Evolutionary conservation across 345 rosid species (phyloP), one percentile per base, ranked within the genome.

Genomic region (Salix udensis): DNA sequence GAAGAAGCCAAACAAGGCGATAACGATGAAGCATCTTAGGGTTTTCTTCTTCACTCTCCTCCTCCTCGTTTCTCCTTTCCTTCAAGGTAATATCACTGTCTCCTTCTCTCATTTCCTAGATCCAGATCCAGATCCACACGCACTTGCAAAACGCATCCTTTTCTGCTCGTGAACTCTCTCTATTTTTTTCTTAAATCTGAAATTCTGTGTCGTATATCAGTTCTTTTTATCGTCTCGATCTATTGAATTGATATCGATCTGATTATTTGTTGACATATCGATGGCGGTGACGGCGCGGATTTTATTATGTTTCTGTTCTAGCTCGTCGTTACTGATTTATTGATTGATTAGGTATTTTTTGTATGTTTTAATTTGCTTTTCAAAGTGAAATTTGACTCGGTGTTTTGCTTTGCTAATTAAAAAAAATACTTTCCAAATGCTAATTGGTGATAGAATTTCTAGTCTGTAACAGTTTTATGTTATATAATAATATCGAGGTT

Each of bases 1-100:
- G 9, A 37, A 72, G n/a, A 42, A 21, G 37, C 53, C 26, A 9
- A 1, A 13, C 62, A 62, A 28, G 67, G 62, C 68, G 60, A 13
- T 53, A 82, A 82, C 81, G 79, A 87, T 77, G 88, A 79, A 67
- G 71, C 68, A 62, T 78, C 75, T 89, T 84, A 88, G 89, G 83
- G 84, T 88, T 86, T 73, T 92, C 79, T 79, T 92, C 89, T 80
- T 89, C 65, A 88, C 91, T 73, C 71, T 94, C 71, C 88, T 94
- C 85, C 84, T 94, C 76, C 83, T 92, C 46, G 94, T 86, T 1
- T 89, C 90, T 70, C 92, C 94, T 83, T 73, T 93, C 72, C 86
- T 90, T 72, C 94, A 91, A 85, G 98, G 97, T 94, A n/a, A 58
- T 55, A 23, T 10, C 28, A 23, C 64, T 58, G 23, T 53, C 30